Evolutionary conservation across 768 basidiomycete species (phyloP), one percentile per base, ranked within the genome.

Genomic region (Mycena polygramma): DNA sequence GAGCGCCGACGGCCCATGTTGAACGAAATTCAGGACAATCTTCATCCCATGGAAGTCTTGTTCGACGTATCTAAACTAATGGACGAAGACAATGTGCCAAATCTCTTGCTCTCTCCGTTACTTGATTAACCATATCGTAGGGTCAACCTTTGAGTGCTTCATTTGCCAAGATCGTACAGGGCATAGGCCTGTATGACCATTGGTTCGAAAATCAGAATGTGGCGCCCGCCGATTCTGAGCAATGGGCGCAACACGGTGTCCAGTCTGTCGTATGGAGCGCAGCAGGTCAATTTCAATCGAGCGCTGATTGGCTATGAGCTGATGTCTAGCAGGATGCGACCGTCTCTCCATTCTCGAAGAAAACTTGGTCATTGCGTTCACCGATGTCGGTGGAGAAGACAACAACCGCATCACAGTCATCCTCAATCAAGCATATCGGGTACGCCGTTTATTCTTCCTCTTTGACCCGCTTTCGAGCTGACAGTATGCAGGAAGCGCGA

Each of bases 1-100:
- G 80, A 84, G 22, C 83, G 83, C 2, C 81, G 81, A 59, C 87
- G 83, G 73, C 89, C 87, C 30, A 76, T 83, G 54, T 77, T 94
- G 30, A 93, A 94, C 74, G 90, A 92, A 79, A 86, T 94, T 14
- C 93, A 95, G 75, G 87, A 91, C 6, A 88, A 92, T 74, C 82
- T 93, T 45, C 90, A 94, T 72, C 92, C 94, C 17, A 83, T 90
- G 6, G 94, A 95, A 77, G 84, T 94, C 46, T 84, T 95, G 49
- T 91, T 86, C 75, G 94, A 95, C 76, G 89, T 92, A 15, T 86
- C 86, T 76, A 95, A 95, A 77, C 84, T 95, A n/a, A 79, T 94
- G 62, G 87, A 90, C 49, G 88, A 91, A 13, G 81, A 86, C 75
- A 87, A 89, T 77, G 93, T 92, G 76, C 26, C 84, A 74, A 22